Conservation (phyloP, 129 eudicot genomes). For the Cynara cardunculus region DNA sequence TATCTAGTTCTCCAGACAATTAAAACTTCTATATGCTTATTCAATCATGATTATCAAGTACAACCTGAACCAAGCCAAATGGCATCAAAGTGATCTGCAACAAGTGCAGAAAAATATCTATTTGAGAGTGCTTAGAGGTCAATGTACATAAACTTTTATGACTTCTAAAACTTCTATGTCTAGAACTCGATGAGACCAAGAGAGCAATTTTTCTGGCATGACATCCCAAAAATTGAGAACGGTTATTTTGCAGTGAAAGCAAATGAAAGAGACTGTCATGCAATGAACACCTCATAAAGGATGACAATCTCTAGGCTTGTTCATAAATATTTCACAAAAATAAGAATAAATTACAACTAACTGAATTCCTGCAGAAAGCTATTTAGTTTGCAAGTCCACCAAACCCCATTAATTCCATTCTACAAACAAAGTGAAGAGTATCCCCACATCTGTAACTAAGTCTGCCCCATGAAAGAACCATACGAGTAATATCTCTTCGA, state of each 20-base stretch:
- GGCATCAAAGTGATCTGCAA: neutral
- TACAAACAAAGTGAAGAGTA: neutral
- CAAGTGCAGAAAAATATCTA: neutral
- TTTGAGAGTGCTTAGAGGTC: neutral
- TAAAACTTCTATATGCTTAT: neutral
- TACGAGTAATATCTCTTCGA: neutral
- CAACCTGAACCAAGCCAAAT: neutral
- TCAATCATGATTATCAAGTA: neutral
- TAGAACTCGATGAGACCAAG: neutral
- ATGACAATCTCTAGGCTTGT: neutral
- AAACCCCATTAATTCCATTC: neutral
- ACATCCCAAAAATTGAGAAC: neutral
- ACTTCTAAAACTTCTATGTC: neutral
- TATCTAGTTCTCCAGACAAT: too few relatives aligned
- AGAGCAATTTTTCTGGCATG: neutral
- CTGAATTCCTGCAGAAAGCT: too few relatives aligned
- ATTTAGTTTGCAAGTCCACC: neutral
- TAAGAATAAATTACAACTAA: neutral
- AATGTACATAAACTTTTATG: neutral
- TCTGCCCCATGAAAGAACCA: neutral
- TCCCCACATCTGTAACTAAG: neutral
- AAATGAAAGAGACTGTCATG: neutral
- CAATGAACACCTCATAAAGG: neutral
- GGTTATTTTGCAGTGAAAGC: neutral
- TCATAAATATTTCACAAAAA: neutral